Base-by-base conservation (phyloP, 2,329 filamentous ascomycete genomes). In the Scedosporium boydii region DNA sequence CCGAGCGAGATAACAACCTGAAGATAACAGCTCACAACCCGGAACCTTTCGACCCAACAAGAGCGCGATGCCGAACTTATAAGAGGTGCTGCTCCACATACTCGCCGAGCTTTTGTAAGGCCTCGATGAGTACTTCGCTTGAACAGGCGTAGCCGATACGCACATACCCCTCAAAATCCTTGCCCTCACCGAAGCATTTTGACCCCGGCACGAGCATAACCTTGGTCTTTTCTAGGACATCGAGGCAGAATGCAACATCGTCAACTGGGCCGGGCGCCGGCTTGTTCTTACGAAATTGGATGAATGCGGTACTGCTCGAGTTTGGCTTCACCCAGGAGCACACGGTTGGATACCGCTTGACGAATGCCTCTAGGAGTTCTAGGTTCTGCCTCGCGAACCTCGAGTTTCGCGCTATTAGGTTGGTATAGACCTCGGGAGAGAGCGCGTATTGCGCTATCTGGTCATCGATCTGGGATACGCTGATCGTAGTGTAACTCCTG, bases 401-500 rank as follows among this genome's bases (percentile, higher is more conserved):
- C 56, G 87, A 81, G 68, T 91, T 82, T 21, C 88, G 87, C 41
- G 78, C 75, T 1, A 82, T 76, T 10, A 80, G 68, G 4, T 68
- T 68, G 3, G 70, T 70, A 29, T 73, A 71, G 2, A 84, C 78
- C 2, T 70, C 66, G 4, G 70, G 66, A 5, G 83, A 83, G 6
- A 96, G 76, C 0, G 92, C 91, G 69, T 87, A 93, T 29, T 84
- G 82, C 2, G 91, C 92, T 10, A 96, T 80, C 59, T 84, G 82
- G 71, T 96, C 90, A 71, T 96, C 91, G 6, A 96, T 76, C 69
- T 88, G 85, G n/a, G 89, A 90, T 0, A 96, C 90, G 46, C 88
- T 89, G 68, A 96, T 96, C 27, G 89, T 92, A 3, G 90, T 96
- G 77, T 95, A 96, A 72, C 95, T 88, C 48, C 91, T 80, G 1